Evolutionary conservation across 208 protist genomes (phyloP), one percentile per base, ranked within the genome.

Genomic region (Leishmania mexicana): DNA sequence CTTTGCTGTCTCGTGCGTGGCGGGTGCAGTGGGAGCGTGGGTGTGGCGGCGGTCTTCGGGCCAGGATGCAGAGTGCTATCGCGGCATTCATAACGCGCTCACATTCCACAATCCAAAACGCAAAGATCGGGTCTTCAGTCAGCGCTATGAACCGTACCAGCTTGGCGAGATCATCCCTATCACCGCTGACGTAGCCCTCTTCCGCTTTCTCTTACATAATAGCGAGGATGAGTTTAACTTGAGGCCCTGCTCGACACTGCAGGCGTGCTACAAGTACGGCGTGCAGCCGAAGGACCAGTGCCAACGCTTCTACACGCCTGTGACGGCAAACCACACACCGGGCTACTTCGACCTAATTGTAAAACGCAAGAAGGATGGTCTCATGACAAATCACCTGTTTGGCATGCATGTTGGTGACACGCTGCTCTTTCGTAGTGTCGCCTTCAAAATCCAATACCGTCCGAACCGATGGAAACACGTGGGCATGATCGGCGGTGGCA

Each of bases 401-500:
- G 94, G 93, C 72, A 95, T 98, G 91, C 89, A 96, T 76, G 77
- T 97, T 21, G 96, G 96, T 6, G 96, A 98, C 81, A 92, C 89
- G 51, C 80, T 98, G 17, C 86, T 96, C 6, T 96, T 98, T 77
- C 89, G 93, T 17, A 93, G 89, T 71, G 90, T 96, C 17, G 87
- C 88, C 51, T 96, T 96, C 84, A 96, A 97, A 75, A 88, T 97
- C 38, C 91, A 96, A 84, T 98, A 98, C 85, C 81, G 80, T 67
- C 90, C 92, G 21, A 97, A 95, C 73, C 88, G 88, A 10, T 97
- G 94, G 88, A 92, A 92, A 53, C 90, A 98, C 77, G 89, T 99
- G 19, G 96, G 95, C 49, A 98, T 99, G 95, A 95, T 99, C 57
- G 94, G 93, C 31, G 97, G 97, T 57, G 97, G 97, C 77, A 98